Conservation (phyloP, 2,329 filamentous ascomycete genomes). For the Nemania serpens region DNA sequence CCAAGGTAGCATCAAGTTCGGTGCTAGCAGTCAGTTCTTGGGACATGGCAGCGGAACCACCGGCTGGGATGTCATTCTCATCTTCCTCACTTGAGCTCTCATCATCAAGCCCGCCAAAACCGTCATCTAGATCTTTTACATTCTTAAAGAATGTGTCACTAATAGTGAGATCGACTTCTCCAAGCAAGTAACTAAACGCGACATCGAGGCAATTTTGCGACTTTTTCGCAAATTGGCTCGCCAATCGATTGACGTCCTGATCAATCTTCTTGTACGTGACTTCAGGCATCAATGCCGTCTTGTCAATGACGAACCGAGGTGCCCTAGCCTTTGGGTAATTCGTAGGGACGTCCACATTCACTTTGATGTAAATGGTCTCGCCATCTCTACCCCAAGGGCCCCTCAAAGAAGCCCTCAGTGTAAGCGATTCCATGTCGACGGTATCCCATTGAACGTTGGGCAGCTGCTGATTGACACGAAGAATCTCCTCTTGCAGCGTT, state of each 20-base stretch:
- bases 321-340: conserved; percentile 62
- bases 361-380: conserved; percentile 64
- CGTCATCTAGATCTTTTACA: conserved; percentile 65
- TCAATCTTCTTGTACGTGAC: conserved; percentile 58
- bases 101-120: conserved; percentile 61
- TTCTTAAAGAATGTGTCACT: conserved; percentile 67
- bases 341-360: conserved; percentile 63
- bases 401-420: conserved; percentile 63
- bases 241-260: conserved; percentile 61
- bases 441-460: conserved; percentile 68
- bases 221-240: conserved; percentile 58
- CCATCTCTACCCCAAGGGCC: conserved; percentile 65
- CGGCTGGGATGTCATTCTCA: conserved; percentile 61
- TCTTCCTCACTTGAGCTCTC: conserved; percentile 88
- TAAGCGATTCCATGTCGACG: conserved; percentile 65
- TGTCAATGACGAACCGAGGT: conserved; percentile 65
- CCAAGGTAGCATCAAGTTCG: conserved; percentile 58
- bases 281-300: conserved; percentile 65
- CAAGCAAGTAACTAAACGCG: conserved; percentile 65
- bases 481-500: conserved; percentile 66
- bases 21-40: conserved; percentile 62
- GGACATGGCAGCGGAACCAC: conserved; percentile 63
- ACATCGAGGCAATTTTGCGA: conserved; percentile 67
- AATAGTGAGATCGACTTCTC: conserved; percentile 63
- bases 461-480: conserved; percentile 64